Base-by-base conservation (phyloP, 495 filamentous ascomycete species). In the Aspergillus olivimuriae region DNA sequence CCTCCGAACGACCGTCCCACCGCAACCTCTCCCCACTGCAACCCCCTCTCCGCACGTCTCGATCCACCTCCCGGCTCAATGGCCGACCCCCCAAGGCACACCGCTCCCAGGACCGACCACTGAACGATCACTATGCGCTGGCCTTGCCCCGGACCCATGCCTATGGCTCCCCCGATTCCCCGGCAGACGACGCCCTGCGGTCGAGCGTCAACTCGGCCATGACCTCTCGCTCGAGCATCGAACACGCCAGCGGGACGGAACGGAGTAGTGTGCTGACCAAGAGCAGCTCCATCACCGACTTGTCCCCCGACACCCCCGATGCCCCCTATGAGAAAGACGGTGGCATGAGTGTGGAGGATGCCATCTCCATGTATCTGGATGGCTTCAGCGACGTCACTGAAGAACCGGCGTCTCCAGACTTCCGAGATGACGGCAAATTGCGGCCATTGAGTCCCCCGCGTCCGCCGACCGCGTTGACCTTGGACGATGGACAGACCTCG, bases 341-440 rank as follows among this genome's bases (percentile, higher is more conserved):
- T 44, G 81, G 78, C 4, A 84, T 89, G 73, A 94, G 83, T 47
- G 77, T 95, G 2, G 90, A 97, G 51, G 90, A 95, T 68, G 84
- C 87, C 6, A 92, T 95, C 64, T 87, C 83, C 12, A 89, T 95
- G 85, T 95, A 95, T 58, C 83, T 86, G 42, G 80, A 83, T 50
- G 88, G 89, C 0, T 91, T 92, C 65, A 72, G 72, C 42, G 82
- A 86, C 34, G 62, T 73, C 30, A 65, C 69, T 2, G 69, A 73
- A 51, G 67, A 71, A 34, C 61, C 66, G 4, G 48, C 39, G 3
- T 68, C 64, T 4, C 65, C 68, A 3, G 63, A 61, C 11, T 46
- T 60, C 10, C 35, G 47, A 20, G 47, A 50, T 8, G 63, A 60
- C 18, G 54, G 47, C 46, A 68, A 66, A 44, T 48, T 57, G 6